Evolutionary conservation across 139 green algal species (phyloP).

Genomic region (Coccomyxa sp.): DNA sequence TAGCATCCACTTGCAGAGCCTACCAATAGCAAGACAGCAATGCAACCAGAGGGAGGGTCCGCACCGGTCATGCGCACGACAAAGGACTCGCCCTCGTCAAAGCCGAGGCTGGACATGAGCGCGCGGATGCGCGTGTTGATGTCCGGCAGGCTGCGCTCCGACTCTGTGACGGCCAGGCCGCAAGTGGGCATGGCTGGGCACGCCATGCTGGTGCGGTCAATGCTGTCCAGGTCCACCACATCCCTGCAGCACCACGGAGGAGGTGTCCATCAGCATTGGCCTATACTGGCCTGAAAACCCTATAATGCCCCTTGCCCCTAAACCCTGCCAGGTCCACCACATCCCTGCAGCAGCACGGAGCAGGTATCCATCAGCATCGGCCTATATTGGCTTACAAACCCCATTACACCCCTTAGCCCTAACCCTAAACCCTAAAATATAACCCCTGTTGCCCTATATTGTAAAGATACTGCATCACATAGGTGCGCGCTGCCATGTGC

Average conservation of each 20-base stretch:
- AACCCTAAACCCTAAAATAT: no score
- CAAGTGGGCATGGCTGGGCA: slow-evolving; percentile 97
- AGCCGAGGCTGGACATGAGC: slow-evolving; percentile 64
- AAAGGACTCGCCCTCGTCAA: slow-evolving; percentile 60
- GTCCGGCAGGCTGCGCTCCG: slow-evolving; percentile 91
- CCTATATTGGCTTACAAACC: no score
- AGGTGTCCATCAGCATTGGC: not conserved
- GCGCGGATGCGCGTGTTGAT: slow-evolving; percentile 71
- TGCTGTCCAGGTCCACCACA: slow-evolving; percentile 62
- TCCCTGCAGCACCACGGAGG: slow-evolving; percentile 32
- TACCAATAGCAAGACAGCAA: not conserved
- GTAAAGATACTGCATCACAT: no score
- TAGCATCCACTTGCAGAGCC: no score
- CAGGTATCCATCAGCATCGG: no score
- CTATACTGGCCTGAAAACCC: no score
- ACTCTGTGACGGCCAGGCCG: slow-evolving; percentile 94
- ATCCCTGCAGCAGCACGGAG: no score
- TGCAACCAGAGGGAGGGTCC: not conserved
- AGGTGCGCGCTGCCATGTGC: no score
- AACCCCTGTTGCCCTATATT: no score
- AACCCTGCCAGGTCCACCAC: no score
- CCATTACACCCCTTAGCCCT: no score
- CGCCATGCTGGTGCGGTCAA: slow-evolving; percentile 87
- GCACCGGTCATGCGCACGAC: slow-evolving; percentile 92
- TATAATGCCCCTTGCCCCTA: no score